Percentiles rank a stretch among this genome's conserved stretches.
phyloP scores from a whole-genome alignment of 176 grass and related monocot genomes.

The Saccharum spontaneum region DNA sequence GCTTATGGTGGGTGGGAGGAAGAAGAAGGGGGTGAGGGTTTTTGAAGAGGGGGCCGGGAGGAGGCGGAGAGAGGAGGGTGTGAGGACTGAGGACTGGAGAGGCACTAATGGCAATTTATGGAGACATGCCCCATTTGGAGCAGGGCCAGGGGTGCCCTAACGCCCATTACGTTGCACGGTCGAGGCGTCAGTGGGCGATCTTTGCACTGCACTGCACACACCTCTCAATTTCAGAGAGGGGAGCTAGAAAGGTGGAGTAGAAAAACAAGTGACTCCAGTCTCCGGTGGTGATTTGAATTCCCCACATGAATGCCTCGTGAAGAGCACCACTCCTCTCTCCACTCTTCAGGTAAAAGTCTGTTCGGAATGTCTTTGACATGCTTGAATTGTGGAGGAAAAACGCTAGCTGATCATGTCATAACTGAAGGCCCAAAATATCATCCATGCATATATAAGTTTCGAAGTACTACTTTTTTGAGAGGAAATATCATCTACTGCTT shows the following conservation, averaged over 20 bases:
- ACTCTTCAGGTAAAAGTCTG: background rate
- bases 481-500: too few relatives aligned
- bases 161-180: constrained; percentile 34
- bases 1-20: constrained; percentile 1
- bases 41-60: constrained; percentile 19
- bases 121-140: constrained; percentile 64
- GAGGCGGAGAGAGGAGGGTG: background rate
- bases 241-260: background rate
- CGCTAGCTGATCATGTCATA: background rate
- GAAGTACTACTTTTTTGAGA: too few relatives aligned
- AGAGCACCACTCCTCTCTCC: constrained; percentile 5
- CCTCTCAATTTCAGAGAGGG: constrained; percentile 26
- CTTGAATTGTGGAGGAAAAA: background rate
- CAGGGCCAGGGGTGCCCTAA: constrained; percentile 47
- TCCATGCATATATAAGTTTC: too few relatives aligned
- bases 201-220: background rate
- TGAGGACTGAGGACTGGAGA: constrained; percentile 33
- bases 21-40: constrained; percentile 25
- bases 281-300: constrained; percentile 45
- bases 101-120: constrained; percentile 73
- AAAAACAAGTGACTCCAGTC: constrained; percentile 29
- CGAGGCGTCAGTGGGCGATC: background rate
- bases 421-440: too few relatives aligned
- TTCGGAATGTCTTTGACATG: constrained; percentile 37
- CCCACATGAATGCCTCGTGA: constrained; percentile 37